phyloP scores from a whole-genome alignment of 148 eudicot genomes.

The Rhododendron simsii region DNA sequence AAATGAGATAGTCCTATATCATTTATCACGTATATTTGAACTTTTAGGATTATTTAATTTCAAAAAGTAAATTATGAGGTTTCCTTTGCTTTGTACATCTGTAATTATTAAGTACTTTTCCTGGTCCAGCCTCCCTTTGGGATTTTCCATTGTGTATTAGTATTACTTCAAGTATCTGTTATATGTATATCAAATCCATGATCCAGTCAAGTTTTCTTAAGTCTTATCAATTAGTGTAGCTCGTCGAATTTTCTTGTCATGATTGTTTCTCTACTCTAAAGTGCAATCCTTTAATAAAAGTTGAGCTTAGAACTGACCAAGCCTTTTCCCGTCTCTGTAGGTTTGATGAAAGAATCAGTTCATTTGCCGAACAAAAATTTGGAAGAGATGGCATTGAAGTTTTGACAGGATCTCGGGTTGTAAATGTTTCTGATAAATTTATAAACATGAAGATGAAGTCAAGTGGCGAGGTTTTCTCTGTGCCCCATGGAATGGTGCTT shows the following conservation, averaged over 20 bases:
- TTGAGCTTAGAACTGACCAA: not conserved
- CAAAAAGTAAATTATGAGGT: not conserved
- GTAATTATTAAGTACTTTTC: not conserved
- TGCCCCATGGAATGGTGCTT: slow-evolving; percentile 66
- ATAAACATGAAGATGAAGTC: slow-evolving; percentile 47
- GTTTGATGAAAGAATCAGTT: slow-evolving; percentile 73
- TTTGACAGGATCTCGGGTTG: slow-evolving; percentile 55
- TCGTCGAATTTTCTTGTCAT: not conserved
- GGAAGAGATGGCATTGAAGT: slow-evolving; percentile 73
- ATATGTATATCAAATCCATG: not conserved
- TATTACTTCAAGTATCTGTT: not conserved
- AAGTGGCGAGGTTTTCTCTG: slow-evolving; percentile 32
- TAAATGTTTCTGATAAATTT: slow-evolving; percentile 38
- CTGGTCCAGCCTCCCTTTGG: not conserved
- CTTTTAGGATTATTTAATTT: not conserved
- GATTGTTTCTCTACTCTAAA: not conserved
- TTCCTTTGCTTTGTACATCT: not conserved
- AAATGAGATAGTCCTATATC: not conserved
- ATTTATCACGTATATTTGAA: slow-evolving; percentile 3
- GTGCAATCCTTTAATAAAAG: not conserved
- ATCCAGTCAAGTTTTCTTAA: not conserved
- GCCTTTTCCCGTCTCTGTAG: slow-evolving; percentile 24
- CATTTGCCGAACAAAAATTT: slow-evolving; percentile 68
- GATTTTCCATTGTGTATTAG: not conserved
- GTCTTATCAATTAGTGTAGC: not conserved